Conservation (phyloP, 1,139 yeast genomes). For the Blastobotrys indianensis region DNA sequence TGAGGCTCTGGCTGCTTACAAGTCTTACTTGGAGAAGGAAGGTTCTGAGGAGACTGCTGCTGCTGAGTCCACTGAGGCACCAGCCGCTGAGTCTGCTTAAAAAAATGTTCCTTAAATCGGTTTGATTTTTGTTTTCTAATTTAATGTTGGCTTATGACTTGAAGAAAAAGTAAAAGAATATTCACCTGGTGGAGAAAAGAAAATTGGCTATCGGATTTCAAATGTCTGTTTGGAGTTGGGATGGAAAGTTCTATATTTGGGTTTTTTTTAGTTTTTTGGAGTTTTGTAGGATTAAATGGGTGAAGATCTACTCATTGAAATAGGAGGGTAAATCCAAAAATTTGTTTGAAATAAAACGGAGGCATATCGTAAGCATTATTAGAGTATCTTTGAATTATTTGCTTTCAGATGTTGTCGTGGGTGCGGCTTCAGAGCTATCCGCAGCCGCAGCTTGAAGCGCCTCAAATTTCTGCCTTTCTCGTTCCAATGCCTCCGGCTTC, state of each 20-base stretch:
- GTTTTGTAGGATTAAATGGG: neutral
- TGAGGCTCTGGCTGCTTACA: conserved; percentile 82
- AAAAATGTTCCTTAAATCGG: neutral
- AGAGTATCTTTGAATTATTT: neutral
- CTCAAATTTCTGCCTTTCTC: conserved; percentile 3
- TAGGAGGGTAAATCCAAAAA: neutral
- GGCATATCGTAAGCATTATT: neutral
- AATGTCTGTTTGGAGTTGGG: too few relatives aligned
- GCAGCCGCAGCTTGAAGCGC: neutral
- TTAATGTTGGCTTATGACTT: neutral
- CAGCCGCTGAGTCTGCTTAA: conserved; percentile 3
- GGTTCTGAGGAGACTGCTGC: too few relatives aligned
- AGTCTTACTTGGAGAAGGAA: conserved; percentile 30
- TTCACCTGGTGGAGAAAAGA: neutral
- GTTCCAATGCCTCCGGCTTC: conserved; percentile 13
- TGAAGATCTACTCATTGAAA: neutral
- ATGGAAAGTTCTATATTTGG: neutral
- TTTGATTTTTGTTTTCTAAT: conserved; percentile 1
- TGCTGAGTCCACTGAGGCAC: neutral
- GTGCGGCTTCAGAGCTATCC: neutral
- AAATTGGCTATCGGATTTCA: neutral
- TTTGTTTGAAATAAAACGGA: neutral
- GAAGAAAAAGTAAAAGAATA: neutral
- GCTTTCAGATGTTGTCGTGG: neutral
- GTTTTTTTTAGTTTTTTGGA: neutral